A percentile compares a stretch with the other conserved stretches of the same genome.
Evolutionary conservation across 768 basidiomycete species (phyloP).

Genomic region (Gloeostereum incarnatum): DNA sequence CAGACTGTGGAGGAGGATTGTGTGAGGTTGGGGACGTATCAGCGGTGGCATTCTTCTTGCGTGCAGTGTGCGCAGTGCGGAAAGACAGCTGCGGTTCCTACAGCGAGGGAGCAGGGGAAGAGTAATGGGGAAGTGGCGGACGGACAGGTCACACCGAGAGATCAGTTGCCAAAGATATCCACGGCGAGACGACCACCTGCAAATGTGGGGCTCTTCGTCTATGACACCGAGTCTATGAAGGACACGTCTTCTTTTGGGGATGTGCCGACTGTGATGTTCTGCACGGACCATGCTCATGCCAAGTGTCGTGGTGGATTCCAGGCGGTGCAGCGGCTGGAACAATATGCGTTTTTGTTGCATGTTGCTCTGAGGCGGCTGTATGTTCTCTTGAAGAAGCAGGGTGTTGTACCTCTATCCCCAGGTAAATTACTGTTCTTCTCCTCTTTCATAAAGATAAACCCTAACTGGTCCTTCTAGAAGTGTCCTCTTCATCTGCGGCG

Average conservation of each 20-base stretch:
- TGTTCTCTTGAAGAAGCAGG: conserved; percentile 77
- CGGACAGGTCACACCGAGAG: no score
- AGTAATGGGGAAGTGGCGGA: no score
- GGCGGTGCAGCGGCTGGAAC: conserved; percentile 88
- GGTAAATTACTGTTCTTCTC: conserved; percentile 30
- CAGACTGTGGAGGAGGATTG: conserved; percentile 97
- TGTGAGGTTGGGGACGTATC: conserved; percentile 89
- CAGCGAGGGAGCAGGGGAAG: conserved; percentile 53
- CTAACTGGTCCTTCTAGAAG: conserved; percentile 7
- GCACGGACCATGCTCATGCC: conserved; percentile 64
- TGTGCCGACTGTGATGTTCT: conserved; percentile 66
- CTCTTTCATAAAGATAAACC: conserved; percentile 4
- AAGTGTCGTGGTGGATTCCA: conserved; percentile 75
- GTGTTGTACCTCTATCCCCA: conserved; percentile 78
- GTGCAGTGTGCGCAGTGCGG: conserved; percentile 80
- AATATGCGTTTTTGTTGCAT: conserved; percentile 94
- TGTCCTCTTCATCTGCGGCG: conserved; percentile 14
- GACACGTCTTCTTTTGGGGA: conserved; percentile 65
- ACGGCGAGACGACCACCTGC: conserved; percentile 68
- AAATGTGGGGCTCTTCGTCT: conserved; percentile 71
- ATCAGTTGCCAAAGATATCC: conserved; percentile 3
- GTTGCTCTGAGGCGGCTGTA: conserved; percentile 91
- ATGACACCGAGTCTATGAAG: conserved; percentile 59
- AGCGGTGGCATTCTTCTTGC: conserved; percentile 94
- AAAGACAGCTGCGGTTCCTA: conserved; percentile 57